Percentiles rank a stretch among this genome's conserved stretches.
These are phyloP conservation scores for Colletotrichum limetticola DNA, from an alignment of 2,329 filamentous ascomycete species.

Conservation along the genomic window DNA sequence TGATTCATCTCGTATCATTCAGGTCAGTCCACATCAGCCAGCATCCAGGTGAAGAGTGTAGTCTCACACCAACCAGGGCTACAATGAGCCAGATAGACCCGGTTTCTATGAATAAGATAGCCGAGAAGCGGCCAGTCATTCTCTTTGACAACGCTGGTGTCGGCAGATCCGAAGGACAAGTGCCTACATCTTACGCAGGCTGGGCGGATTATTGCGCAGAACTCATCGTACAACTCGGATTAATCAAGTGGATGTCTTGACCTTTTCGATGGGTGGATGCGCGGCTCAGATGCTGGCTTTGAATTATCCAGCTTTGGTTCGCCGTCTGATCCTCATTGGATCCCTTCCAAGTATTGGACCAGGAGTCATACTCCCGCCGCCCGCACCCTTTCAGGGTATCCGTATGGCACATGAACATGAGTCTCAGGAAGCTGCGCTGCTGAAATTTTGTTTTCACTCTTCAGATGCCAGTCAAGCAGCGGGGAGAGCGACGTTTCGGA, in stretches of 20 bases:
- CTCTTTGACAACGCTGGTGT: neutral
- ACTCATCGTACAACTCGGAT: neutral
- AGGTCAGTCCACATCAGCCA: neutral
- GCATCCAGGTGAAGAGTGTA: accelerated
- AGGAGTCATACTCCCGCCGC: neutral
- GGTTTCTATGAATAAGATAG: neutral
- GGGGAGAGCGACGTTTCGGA: neutral
- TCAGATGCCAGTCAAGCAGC: neutral
- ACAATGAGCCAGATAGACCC: neutral
- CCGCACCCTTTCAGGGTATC: neutral
- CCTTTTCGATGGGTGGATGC: neutral
- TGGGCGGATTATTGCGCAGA: neutral
- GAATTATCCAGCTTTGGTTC: neutral
- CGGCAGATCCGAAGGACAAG: neutral
- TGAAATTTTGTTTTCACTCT: neutral
- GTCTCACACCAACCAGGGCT: neutral
- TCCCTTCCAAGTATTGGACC: neutral
- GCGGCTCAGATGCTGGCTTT: neutral
- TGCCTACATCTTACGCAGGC: neutral
- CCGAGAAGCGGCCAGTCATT: neutral
- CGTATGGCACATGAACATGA: neutral
- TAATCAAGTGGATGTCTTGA: neutral
- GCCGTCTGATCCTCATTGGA: neutral
- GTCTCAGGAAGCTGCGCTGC: neutral
- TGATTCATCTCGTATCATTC: neutral